These are phyloP conservation scores for Macrophomina pseudophaseolina DNA, from an alignment of 2,329 filamentous ascomycete genomes.

Conservation along the genomic window DNA sequence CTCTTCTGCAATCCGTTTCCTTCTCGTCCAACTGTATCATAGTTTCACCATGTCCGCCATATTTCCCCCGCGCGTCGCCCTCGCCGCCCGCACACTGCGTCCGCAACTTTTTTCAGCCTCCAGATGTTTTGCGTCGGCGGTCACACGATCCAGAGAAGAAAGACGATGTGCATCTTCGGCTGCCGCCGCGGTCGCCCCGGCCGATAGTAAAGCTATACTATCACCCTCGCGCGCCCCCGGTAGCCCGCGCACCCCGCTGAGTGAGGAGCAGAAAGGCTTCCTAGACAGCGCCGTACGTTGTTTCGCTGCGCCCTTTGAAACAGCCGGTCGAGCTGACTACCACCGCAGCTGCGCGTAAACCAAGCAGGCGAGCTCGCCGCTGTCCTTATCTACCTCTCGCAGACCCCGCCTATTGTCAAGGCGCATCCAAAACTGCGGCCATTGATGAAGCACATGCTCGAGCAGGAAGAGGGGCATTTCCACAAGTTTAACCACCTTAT, in stretches of 20 bases:
- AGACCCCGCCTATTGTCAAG: slow-evolving; percentile 79
- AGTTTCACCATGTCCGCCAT: slow-evolving; percentile 12
- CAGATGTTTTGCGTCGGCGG: neutral
- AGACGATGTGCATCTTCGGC: slow-evolving; percentile 20
- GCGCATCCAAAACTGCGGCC: slow-evolving; percentile 86
- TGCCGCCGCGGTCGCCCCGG: neutral
- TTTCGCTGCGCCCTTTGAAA: neutral
- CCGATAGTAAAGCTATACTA: neutral
- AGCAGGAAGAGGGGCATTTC: slow-evolving; percentile 90
- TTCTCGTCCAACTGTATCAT: neutral
- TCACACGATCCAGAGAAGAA: slow-evolving; percentile 6
- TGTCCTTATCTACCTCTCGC: slow-evolving; percentile 88
- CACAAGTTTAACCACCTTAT: slow-evolving; percentile 82
- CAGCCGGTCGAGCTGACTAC: slow-evolving; percentile 5
- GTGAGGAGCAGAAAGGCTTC: slow-evolving; percentile 40
- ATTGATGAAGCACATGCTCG: slow-evolving; percentile 97
- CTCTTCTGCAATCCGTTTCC: neutral
- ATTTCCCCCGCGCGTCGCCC: neutral
- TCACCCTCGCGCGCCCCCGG: slow-evolving; percentile 1
- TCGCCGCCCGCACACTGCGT: slow-evolving; percentile 2
- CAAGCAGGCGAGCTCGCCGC: slow-evolving; percentile 98
- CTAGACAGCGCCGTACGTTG: slow-evolving; percentile 42
- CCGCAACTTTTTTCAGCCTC: slow-evolving; percentile 11
- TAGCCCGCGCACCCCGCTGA: slow-evolving; percentile 32
- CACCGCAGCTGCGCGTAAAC: slow-evolving; percentile 79